Conservation (phyloP, 169 alveolate genomes). For the Babesia gibsoni region DNA sequence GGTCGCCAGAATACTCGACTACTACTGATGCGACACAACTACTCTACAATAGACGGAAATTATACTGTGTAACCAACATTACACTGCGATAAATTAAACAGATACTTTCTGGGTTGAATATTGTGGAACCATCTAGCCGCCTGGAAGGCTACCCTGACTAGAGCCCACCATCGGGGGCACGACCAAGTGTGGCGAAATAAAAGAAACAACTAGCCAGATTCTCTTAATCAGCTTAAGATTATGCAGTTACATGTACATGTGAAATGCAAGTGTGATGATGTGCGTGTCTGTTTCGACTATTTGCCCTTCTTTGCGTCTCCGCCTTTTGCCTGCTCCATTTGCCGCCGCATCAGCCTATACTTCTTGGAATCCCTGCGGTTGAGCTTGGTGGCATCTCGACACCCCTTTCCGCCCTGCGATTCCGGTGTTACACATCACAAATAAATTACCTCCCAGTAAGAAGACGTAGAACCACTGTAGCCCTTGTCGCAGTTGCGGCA, state of each 20-base stretch:
- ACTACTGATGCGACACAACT: background rate
- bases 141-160: no score
- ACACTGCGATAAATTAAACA: background rate
- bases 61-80: background rate
- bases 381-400: conserved; percentile 69
- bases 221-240: no score
- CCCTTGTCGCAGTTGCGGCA: conserved; percentile 60
- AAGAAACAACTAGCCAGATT: no score
- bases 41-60: background rate
- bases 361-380: conserved; percentile 74
- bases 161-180: no score
- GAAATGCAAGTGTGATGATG: no score
- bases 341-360: conserved; percentile 52
- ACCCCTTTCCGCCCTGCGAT: conserved; percentile 76
- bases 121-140: no score
- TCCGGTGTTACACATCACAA: background rate
- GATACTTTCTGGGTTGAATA: no score
- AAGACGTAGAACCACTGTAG: conserved; percentile 51
- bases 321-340: conserved; percentile 14
- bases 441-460: conserved; percentile 65
- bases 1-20: background rate
- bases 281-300: background rate
- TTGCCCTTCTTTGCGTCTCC: background rate
- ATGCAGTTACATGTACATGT: no score
- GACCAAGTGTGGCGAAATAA: no score